Percentiles rank a stretch among this genome's conserved stretches.
Evolutionary conservation across 1,284 basidiomycete species (phyloP).

Genomic region (Cryptococcus sp.): DNA sequence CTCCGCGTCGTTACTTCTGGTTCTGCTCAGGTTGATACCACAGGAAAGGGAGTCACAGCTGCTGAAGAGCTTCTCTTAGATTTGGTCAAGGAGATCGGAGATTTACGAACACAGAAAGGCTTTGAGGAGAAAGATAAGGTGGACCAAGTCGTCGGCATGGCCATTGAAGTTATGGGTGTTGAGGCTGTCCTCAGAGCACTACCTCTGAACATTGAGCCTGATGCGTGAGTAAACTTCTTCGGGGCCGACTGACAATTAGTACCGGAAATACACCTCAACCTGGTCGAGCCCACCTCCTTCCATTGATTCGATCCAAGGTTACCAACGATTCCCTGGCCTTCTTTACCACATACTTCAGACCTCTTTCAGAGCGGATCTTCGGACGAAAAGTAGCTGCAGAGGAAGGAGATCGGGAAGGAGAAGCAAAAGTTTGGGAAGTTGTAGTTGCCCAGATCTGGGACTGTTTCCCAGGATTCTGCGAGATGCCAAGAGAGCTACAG

Average conservation of each 20-base stretch:
- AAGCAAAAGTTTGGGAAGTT: constrained; percentile 91
- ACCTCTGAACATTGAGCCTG: constrained; percentile 82
- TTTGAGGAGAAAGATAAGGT: constrained; percentile 90
- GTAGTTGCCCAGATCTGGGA: constrained; percentile 90
- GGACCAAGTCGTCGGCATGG: constrained; percentile 72
- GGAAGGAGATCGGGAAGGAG: constrained; percentile 63
- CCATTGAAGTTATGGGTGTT: constrained; percentile 83
- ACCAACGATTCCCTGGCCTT: constrained; percentile 77
- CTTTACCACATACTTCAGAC: constrained; percentile 86
- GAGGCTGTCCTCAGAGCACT: constrained; percentile 67
- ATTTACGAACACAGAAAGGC: constrained; percentile 67
- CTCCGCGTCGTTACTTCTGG: constrained; percentile 28
- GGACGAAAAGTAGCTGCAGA: constrained; percentile 72
- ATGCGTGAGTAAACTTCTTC: constrained; percentile 56
- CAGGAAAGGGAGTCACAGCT: constrained; percentile 57
- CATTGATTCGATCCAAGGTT: constrained; percentile 71
- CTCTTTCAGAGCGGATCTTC: constrained; percentile 90
- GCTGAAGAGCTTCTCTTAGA: constrained; percentile 69
- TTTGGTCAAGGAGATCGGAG: constrained; percentile 69
- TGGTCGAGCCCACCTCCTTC: constrained; percentile 82
- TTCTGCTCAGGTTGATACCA: constrained; percentile 45
- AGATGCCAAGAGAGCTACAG: constrained; percentile 75
- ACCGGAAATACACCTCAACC: constrained; percentile 42
- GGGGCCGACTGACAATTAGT: constrained; percentile 7
- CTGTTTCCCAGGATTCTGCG: constrained; percentile 59